A percentile compares a stretch with the other conserved stretches of the same genome.
Conservation (phyloP, 2,329 filamentous ascomycete genomes). For the Colletotrichum brevisporum region DNA sequence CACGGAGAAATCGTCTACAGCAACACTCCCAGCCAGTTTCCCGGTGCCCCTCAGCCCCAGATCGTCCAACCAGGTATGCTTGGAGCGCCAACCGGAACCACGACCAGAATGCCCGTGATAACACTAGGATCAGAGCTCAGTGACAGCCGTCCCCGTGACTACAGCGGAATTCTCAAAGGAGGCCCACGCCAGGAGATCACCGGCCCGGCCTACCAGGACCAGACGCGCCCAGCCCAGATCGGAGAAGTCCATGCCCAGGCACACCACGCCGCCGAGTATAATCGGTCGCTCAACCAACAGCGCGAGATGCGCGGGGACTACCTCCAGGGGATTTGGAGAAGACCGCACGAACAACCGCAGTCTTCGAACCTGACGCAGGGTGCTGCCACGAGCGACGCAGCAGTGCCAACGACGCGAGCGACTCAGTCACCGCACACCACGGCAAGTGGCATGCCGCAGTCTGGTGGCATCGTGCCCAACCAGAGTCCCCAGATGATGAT, state of each 20-base stretch:
- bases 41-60: conserved; percentile 76
- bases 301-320: conserved; percentile 85
- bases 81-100: conserved; percentile 72
- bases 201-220: conserved; percentile 89
- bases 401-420: conserved; percentile 65
- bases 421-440: conserved; percentile 72
- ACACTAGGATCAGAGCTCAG: conserved; percentile 84
- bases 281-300: conserved; percentile 85
- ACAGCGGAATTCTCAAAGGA: conserved; percentile 81
- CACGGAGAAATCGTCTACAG: conserved; percentile 93
- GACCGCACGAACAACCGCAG: conserved; percentile 82
- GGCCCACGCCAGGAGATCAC: conserved; percentile 91
- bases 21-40: conserved; percentile 77
- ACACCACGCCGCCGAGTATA: conserved; percentile 90
- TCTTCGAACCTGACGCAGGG: conserved; percentile 63
- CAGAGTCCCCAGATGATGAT: conserved; percentile 78
- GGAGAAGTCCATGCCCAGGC: conserved; percentile 89
- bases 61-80: conserved; percentile 81
- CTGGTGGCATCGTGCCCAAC: conserved; percentile 67
- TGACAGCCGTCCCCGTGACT: conserved; percentile 83
- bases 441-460: conserved; percentile 68
- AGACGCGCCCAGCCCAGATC: conserved; percentile 81
- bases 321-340: conserved; percentile 84
- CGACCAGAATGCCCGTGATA: conserved; percentile 86
- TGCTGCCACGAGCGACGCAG: conserved; percentile 58